Base-by-base conservation (phyloP, 495 filamentous ascomycete species). In the Letharia columbiana region DNA sequence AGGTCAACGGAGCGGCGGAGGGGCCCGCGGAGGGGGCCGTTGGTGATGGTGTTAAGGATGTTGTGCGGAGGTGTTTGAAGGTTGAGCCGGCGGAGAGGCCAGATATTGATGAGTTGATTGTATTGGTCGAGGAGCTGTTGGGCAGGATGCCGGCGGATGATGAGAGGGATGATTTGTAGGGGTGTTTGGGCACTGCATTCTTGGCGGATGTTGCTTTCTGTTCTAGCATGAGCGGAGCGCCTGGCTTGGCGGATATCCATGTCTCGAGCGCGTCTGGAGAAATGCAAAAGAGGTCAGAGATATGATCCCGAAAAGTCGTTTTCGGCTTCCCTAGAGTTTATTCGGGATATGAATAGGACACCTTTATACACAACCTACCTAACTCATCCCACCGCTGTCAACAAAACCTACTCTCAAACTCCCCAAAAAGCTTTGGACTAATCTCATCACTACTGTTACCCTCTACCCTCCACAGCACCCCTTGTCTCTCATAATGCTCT, bases 371-470 rank as follows among this genome's bases (percentile, higher is more conserved):
- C 10, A 10, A 42, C 10, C 9, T 49, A n/a, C 6, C 45, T 31
- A 47, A 0, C 28, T 7, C 28, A n/a, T 4, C 33, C 44, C 42
- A 39, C 17, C 6, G 18, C 20, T 45, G 11, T 60, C 61, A 69
- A 65, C 79, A 82, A 80, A 98, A 98, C 64, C 87, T 80, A 65
- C 77, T 82, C 75, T 88, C 86, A 72, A 98, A 86, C 76, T 96
- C 93, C 12, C 80, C 78, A 70, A 89, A 86, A 17, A 98, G 76
- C 77, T 89, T 84, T 11, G 94, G 94, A 23, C 83, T 91, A 62
- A 98, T 98, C 81, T 98, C 93, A 75, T 98, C 89, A 69, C 90
- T 95, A 69, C 86, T 90, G 71, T 93, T 84, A 12, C 94, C 94
- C 68, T 89, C 77, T 4, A 97, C 92, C 41, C 87, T 88, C 89